Conservation (phyloP, 352 stramenopile species). For the Phytophthora pluvialis region DNA sequence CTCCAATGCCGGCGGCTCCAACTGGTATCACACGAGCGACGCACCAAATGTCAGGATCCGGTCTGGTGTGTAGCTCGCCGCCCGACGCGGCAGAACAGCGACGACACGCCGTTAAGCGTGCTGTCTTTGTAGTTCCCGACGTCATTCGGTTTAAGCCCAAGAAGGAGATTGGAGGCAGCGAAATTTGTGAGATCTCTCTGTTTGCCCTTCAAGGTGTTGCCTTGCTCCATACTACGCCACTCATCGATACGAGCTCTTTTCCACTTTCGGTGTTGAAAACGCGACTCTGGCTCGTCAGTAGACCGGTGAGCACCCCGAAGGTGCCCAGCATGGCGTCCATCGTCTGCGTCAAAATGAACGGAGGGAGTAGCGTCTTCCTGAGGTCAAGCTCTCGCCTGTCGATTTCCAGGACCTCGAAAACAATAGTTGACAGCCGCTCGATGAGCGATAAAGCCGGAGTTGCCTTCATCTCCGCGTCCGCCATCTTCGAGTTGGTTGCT, state of each 20-base stretch:
- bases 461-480: too few relatives aligned
- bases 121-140: slow-evolving; percentile 1
- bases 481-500: too few relatives aligned
- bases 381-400: too few relatives aligned
- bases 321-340: slow-evolving; percentile 23
- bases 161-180: slow-evolving; percentile 18
- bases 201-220: not conserved
- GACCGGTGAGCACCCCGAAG: not conserved
- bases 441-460: too few relatives aligned
- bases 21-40: not conserved
- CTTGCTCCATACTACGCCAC: not conserved
- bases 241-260: slow-evolving; percentile 1
- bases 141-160: not conserved
- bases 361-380: slow-evolving; percentile 49
- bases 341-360: slow-evolving; percentile 52
- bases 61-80: not conserved
- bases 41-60: slow-evolving; percentile 1
- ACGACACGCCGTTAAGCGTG: slow-evolving; percentile 24
- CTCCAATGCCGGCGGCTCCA: not conserved
- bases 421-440: too few relatives aligned
- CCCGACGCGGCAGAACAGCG: slow-evolving; percentile 11
- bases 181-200: not conserved
- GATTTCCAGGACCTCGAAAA: too few relatives aligned
- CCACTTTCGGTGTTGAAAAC: not conserved
- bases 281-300: not conserved